Evolutionary conservation across 2,329 filamentous ascomycete genomes (phyloP).

Genomic region (Drechslera avenae): DNA sequence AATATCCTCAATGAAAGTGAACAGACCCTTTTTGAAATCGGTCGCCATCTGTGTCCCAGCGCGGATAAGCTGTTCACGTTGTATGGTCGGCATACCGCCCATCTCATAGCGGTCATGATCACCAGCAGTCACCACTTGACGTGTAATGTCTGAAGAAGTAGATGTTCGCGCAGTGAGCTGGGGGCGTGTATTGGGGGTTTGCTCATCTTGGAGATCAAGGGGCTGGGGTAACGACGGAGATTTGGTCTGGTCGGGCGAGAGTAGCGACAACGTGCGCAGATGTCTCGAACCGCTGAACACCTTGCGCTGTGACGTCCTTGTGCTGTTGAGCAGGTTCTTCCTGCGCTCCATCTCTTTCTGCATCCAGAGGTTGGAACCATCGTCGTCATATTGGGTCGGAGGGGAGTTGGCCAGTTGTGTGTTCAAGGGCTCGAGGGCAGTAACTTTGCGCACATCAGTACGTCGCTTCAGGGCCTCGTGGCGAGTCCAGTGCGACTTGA

Average conservation of each 20-base stretch:
- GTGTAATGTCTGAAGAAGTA: constrained; percentile 42
- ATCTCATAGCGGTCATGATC: constrained; percentile 41
- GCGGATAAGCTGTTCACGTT: constrained; percentile 46
- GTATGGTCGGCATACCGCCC: constrained; percentile 37
- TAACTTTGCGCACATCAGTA: constrained; percentile 61
- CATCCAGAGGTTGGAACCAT: constrained; percentile 52
- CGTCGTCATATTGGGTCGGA: constrained; percentile 46
- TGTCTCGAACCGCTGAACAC: constrained; percentile 68
- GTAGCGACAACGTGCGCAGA: constrained; percentile 73
- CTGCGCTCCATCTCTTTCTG: constrained; percentile 73
- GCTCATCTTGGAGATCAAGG: constrained; percentile 44
- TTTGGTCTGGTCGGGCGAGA: constrained; percentile 66
- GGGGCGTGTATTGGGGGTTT: constrained; percentile 20
- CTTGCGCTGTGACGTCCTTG: constrained; percentile 57
- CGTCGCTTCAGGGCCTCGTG: constrained; percentile 79
- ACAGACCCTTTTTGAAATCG: constrained; percentile 86
- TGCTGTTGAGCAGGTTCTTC: constrained; percentile 65
- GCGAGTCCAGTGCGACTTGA: constrained; percentile 84
- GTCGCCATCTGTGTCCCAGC: constrained; percentile 78
- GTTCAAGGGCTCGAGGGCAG: constrained; percentile 63
- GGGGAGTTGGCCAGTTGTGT: constrained; percentile 44
- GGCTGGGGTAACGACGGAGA: constrained; percentile 46
- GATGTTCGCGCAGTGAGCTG: constrained; percentile 26
- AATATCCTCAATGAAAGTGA: constrained; percentile 94
- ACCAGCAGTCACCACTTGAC: constrained; percentile 31